phyloP scores from a whole-genome alignment of 441 rosid species.

The Erysimum cheiri region DNA sequence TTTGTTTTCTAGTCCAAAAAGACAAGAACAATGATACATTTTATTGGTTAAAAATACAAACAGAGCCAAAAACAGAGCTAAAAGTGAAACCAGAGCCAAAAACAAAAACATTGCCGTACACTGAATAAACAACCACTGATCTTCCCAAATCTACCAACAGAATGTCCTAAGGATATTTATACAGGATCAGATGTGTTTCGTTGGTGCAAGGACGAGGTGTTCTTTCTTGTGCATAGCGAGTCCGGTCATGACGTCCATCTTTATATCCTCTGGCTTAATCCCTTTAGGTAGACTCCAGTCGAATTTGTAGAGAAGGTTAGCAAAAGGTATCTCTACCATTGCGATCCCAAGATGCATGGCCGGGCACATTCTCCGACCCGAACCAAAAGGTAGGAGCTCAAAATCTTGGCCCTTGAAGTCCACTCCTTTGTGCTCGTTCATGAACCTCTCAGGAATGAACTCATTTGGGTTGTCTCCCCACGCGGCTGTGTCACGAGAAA shows the following conservation, averaged over 20 bases:
- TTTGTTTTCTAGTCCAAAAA: constrained; percentile 7
- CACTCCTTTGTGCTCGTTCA: constrained; percentile 41
- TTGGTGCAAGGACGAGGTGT: constrained; percentile 43
- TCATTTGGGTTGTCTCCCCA: constrained; percentile 53
- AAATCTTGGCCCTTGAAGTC: constrained; percentile 52
- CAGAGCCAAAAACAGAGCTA: neutral
- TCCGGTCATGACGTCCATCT: constrained; percentile 50
- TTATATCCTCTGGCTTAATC: constrained; percentile 44
- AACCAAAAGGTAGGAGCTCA: constrained; percentile 54
- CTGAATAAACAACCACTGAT: constrained; percentile 1
- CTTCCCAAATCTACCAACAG: constrained; percentile 10
- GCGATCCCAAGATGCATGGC: constrained; percentile 49
- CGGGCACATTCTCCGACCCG: constrained; percentile 51
- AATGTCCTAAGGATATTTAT: neutral
- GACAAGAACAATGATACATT: neutral
- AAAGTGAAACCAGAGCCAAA: constrained; percentile 1
- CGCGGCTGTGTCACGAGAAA: constrained; percentile 51
- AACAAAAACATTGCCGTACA: neutral
- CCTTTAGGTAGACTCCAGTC: constrained; percentile 54
- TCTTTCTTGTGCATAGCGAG: constrained; percentile 48
- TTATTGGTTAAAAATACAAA: neutral
- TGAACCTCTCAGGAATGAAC: constrained; percentile 55
- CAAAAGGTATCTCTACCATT: constrained; percentile 51
- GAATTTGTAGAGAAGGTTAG: constrained; percentile 48
- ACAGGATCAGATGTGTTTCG: constrained; percentile 28